Evolutionary conservation across 1,284 basidiomycete genomes (phyloP), one percentile per base, ranked within the genome.

Genomic region (Heterobasidion irregulare): DNA sequence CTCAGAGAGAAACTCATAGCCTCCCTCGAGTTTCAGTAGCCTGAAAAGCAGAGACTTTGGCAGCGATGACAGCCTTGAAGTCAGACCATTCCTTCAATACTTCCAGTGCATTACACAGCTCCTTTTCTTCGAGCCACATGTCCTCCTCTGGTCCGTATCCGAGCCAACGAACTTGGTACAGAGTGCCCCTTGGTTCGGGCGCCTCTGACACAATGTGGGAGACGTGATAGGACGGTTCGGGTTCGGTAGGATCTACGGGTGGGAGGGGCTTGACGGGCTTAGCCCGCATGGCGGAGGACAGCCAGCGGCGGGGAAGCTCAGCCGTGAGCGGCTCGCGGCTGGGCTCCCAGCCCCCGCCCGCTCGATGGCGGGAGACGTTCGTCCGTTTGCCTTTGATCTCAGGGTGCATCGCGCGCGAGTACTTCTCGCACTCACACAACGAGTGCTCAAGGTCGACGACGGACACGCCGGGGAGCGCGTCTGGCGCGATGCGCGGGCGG

Each of bases 111-210:
- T 68, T 67, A 8, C 60, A 53, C 7, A 79, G 59, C n/a, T 68
- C 67, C 1, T 65, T 65, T 50, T 63, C 67, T 16, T 58, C 55
- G 57, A 76, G 67, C 76, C 75, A 77, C 1, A 71, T 75, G 62
- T 80, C 78, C 49, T 75, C 73, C 7, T 70, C 66, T 0, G 74
- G 75, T 0, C 68, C 70, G 55, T 73, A 80, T 6, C 76, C 77
- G 7, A 69, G 63, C 75, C 77, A 80, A 32, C 77, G 70, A 6
- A 79, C 70, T 26, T 74, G 62, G 56, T 75, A 78, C 35, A 61
- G 47, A 63, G 56, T 8, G 47, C 62, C 49, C 34, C 58, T 15
- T 35, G 9, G 19, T 38, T 46, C 35, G 16, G 46, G 41, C 47
- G 61, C 64, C 58, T 72, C 66, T 16, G 61, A 61, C 19, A 72